Evolutionary conservation across 805 yeast species (phyloP).

Genomic region (Schwanniomyces pseudopolymorphus): DNA sequence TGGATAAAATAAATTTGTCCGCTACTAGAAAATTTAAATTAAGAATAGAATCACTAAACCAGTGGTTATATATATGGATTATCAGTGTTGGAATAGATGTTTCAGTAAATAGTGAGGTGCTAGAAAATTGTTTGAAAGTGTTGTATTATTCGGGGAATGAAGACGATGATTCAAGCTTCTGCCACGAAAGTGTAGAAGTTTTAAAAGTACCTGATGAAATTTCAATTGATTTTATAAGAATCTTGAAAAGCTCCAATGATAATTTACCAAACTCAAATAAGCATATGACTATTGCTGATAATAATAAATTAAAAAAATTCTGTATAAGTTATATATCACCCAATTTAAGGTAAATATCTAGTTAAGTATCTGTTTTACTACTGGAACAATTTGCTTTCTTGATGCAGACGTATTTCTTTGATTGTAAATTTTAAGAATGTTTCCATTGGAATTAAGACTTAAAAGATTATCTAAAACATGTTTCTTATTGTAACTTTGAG

Average conservation of each 20-base stretch:
- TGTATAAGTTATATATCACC: slow-evolving; percentile 23
- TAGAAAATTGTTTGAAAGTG: slow-evolving; percentile 28
- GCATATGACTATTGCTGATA: slow-evolving; percentile 13
- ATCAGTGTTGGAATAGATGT: slow-evolving; percentile 34
- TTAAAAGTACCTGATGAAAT: slow-evolving; percentile 3
- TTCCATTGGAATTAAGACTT: not conserved
- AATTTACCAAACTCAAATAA: slow-evolving; percentile 18
- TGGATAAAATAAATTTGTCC: slow-evolving; percentile 40
- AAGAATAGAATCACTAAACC: slow-evolving; percentile 4
- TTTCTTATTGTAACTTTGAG: slow-evolving; percentile 21
- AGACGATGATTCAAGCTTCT: slow-evolving; percentile 8
- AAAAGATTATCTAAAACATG: slow-evolving; percentile 12
- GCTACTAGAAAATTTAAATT: slow-evolving; percentile 34
- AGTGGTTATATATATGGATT: slow-evolving; percentile 30
- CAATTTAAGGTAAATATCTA: slow-evolving; percentile 1
- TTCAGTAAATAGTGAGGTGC: slow-evolving; percentile 13
- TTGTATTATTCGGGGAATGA: slow-evolving; percentile 16
- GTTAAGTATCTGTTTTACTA: slow-evolving; percentile 33
- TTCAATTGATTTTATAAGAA: not conserved
- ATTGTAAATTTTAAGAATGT: slow-evolving; percentile 37
- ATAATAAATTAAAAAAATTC: slow-evolving; percentile 11
- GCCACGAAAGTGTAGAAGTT: slow-evolving; percentile 16
- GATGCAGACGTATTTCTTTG: slow-evolving; percentile 58
- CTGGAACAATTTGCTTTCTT: slow-evolving; percentile 86
- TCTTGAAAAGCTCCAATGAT: slow-evolving; percentile 10